phyloP scores from a whole-genome alignment of 768 basidiomycete species.

The Paxillus involutus region DNA sequence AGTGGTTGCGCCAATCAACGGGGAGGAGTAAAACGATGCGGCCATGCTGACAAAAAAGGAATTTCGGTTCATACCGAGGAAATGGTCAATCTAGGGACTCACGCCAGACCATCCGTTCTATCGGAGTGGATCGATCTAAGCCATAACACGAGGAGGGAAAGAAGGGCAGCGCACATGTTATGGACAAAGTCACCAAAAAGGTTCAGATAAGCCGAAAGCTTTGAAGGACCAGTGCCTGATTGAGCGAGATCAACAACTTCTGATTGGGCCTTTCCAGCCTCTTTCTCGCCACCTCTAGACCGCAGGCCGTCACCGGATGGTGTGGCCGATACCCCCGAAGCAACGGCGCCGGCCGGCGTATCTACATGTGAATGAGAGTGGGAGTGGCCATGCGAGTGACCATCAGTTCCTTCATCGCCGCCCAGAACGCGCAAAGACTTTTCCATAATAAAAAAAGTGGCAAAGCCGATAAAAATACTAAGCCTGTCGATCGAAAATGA shows the following conservation, averaged over 20 bases:
- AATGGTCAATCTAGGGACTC: slow-evolving; percentile 32
- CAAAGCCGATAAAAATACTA: slow-evolving; percentile 84
- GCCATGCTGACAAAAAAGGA: slow-evolving; percentile 62
- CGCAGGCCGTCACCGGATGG: slow-evolving; percentile 48
- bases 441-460: slow-evolving; percentile 91
- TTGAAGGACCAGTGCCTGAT: slow-evolving; percentile 57
- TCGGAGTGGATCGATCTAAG: slow-evolving; percentile 13
- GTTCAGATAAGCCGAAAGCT: slow-evolving; percentile 89
- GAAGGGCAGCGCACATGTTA: slow-evolving; percentile 62
- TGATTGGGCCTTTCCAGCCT: slow-evolving; percentile 15
- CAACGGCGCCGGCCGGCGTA: slow-evolving; percentile 29
- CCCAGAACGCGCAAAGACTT: slow-evolving; percentile 84
- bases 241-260: slow-evolving; percentile 24
- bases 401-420: slow-evolving; percentile 49
- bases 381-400: slow-evolving; percentile 54
- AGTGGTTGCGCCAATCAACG: slow-evolving; percentile 89
- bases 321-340: slow-evolving; percentile 49
- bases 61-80: slow-evolving; percentile 1
- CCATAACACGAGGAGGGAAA: slow-evolving; percentile 12
- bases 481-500: slow-evolving; percentile 43
- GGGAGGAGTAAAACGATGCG: slow-evolving; percentile 96
- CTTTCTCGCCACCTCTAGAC: slow-evolving; percentile 38
- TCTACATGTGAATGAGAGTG: slow-evolving; percentile 61
- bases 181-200: slow-evolving; percentile 93
- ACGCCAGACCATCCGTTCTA: slow-evolving; percentile 93